Percentiles rank a stretch among this genome's conserved stretches.
phyloP scores from a whole-genome alignment of 306 rosid species.

The Mucuna pruriens region DNA sequence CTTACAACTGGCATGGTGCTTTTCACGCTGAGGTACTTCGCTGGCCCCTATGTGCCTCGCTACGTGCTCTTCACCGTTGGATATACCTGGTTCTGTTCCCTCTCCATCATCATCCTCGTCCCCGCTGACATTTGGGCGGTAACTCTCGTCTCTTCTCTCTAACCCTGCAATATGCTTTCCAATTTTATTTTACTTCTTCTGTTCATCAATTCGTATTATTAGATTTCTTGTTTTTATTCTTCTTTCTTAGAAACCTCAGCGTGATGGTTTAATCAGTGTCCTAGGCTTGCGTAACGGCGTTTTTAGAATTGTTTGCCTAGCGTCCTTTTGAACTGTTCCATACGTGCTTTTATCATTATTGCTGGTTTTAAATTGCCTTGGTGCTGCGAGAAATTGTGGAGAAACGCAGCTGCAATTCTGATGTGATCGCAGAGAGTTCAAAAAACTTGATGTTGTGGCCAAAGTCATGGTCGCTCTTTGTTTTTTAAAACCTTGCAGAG shows the following conservation, averaged over 20 bases:
- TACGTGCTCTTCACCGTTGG: conserved; percentile 89
- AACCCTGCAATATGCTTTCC: neutral
- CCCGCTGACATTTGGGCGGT: conserved; percentile 99
- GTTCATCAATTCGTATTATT: neutral
- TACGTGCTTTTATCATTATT: neutral
- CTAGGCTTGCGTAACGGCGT: neutral
- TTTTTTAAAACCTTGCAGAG: no score
- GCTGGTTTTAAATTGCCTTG: neutral
- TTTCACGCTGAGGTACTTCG: conserved; percentile 78
- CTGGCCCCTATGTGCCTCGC: conserved; percentile 86
- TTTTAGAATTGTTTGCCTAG: neutral
- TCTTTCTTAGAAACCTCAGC: neutral
- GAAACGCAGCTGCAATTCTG: no score
- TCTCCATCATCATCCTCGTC: conserved; percentile 88
- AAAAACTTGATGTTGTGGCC: no score
- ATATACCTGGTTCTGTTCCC: conserved; percentile 92
- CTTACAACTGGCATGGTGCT: conserved; percentile 82
- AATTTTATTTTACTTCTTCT: neutral
- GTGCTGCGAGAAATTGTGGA: no score
- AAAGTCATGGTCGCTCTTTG: no score
- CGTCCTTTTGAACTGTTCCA: neutral
- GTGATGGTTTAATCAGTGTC: neutral
- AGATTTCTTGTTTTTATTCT: neutral
- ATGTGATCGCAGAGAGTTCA: no score
- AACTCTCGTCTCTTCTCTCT: neutral